These are phyloP conservation scores for Nicotiana attenuata DNA, from an alignment of 257 asterid genomes.

Conservation along the genomic window DNA sequence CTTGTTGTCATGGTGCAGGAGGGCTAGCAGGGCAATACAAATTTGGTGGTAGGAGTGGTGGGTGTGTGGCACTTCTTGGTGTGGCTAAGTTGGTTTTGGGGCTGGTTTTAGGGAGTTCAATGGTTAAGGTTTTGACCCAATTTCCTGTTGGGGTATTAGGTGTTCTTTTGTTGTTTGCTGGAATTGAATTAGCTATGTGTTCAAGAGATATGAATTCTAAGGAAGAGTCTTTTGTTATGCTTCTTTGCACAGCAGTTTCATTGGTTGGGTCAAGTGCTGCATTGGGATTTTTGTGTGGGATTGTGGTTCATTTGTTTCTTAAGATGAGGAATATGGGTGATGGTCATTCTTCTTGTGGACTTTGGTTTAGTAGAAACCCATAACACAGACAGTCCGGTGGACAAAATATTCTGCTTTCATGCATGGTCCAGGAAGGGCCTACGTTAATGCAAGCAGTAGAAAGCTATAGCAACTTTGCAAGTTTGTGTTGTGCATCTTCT, in stretches of 20 bases:
- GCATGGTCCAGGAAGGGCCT: accelerated
- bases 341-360: conserved; percentile 20
- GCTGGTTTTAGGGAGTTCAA: conserved; percentile 54
- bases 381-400: no score
- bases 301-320: conserved; percentile 52
- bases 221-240: conserved; percentile 77
- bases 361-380: conserved; percentile 26
- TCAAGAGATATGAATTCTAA: conserved; percentile 60
- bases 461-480: no score
- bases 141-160: conserved; percentile 72
- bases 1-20: conserved; percentile 83
- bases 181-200: conserved; percentile 62
- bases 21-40: conserved; percentile 84
- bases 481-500: no score
- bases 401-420: no score
- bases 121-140: conserved; percentile 49
- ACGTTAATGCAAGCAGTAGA: no score
- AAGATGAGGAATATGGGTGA: conserved; percentile 36
- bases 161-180: conserved; percentile 64
- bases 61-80: conserved; percentile 73
- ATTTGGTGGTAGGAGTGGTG: conserved; percentile 80
- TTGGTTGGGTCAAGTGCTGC: conserved; percentile 76
- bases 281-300: conserved; percentile 61
- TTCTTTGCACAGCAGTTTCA: conserved; percentile 60
- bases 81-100: conserved; percentile 56